Evolutionary conservation across 208 protist genomes (phyloP), one percentile per base, ranked within the genome.

Genomic region (Acanthamoeba lenticulata): DNA sequence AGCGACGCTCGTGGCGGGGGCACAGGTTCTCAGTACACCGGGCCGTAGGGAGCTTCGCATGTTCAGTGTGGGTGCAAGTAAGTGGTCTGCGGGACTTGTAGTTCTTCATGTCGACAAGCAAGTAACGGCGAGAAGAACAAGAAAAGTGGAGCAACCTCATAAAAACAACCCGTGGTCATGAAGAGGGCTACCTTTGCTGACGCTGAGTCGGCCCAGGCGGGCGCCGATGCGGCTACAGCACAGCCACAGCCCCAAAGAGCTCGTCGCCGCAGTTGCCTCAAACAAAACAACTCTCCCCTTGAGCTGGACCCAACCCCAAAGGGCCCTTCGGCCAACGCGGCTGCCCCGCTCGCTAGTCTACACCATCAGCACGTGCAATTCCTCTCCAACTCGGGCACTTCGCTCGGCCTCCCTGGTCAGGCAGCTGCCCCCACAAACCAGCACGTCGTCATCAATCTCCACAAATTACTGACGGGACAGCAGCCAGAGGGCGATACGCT

Each of bases 331-430:
- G 24, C 74, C 5, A 45, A 1, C 6, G 19, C 34, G 9, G 36
- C 72, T 49, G 9, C 34, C 5, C 42, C 44, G 7, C 74, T 85
- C 32, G 1, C 27, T 13, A 27, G 38, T 11, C 74, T 55, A 1
- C 74, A 85, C 19, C 42, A 38, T 32, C 62, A 85, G 40, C 74
- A 85, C 42, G 74, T 85, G 42, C 74, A 85, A 5, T 85, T 85
- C 17, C 38, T 85, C n/a, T 40, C 74, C 17, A 85, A 34, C 74
- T 85, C 74, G 36, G 74, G 74, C 74, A 85, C 74, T 29, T 29
- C 74, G 27, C 29, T 85, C 3, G 32, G 74, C 74, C 2, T 17
- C 44, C 27, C 74, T 11, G 9, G 13, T 15, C 24, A n/a, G 1
- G 74, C 42, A 2, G 19, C 34, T 49, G 21, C 72, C 13, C 27